Evolutionary conservation across 495 filamentous ascomycete genomes (phyloP).

Genomic region (Penicillium dipodomyicola): DNA sequence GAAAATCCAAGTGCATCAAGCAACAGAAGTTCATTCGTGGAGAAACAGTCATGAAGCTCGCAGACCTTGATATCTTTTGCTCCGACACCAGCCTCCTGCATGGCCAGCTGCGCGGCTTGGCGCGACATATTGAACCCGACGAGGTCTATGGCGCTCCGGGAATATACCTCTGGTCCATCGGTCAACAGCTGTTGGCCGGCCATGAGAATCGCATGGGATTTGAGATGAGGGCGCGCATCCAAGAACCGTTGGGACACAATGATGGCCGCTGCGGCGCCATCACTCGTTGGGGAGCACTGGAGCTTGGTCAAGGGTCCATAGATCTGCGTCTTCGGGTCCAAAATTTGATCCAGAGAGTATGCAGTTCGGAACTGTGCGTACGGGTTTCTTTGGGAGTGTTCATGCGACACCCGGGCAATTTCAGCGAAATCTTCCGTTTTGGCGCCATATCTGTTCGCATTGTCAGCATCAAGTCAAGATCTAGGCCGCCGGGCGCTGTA

Average conservation of each 20-base stretch:
- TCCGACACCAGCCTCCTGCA: constrained; percentile 67
- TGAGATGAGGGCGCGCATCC: constrained; percentile 73
- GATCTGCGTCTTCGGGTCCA: constrained; percentile 65
- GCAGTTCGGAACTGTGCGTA: constrained; percentile 92
- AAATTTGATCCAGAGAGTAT: constrained; percentile 81
- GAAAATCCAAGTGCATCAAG: constrained; percentile 80
- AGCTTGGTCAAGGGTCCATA: constrained; percentile 73
- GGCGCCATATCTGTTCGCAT: constrained; percentile 57
- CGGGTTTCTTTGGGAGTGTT: constrained; percentile 73
- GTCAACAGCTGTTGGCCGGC: constrained; percentile 85
- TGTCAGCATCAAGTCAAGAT: constrained; percentile 22
- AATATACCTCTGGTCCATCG: constrained; percentile 72
- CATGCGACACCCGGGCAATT: constrained; percentile 79
- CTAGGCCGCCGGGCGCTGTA: constrained; percentile 30
- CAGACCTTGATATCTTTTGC: constrained; percentile 73
- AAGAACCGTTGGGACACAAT: constrained; percentile 85
- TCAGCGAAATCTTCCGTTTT: constrained; percentile 75
- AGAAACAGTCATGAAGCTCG: constrained; percentile 95
- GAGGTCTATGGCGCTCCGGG: constrained; percentile 73
- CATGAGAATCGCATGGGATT: constrained; percentile 74
- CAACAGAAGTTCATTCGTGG: constrained; percentile 82
- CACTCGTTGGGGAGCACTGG: constrained; percentile 83
- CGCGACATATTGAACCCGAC: constrained; percentile 83
- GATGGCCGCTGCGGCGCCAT: constrained; percentile 84
- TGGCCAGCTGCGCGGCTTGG: constrained; percentile 62